Conservation (phyloP, 257 asterid genomes). For the Nyctanthes arbortristis region DNA sequence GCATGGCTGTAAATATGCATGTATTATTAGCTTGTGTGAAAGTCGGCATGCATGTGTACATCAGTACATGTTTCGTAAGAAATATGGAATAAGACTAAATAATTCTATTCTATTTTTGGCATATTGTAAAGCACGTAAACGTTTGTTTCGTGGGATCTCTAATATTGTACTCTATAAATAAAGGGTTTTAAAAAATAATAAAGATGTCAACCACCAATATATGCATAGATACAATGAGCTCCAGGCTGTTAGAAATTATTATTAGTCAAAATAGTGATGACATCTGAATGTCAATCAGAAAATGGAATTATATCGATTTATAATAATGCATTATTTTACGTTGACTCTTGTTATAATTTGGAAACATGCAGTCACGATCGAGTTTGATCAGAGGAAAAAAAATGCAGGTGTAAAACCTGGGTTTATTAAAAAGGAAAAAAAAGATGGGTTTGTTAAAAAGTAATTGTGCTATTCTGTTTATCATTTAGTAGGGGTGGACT, state of each 20-base stretch:
- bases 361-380: conserved; percentile 18
- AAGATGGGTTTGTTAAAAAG: too few relatives aligned
- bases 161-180: not conserved
- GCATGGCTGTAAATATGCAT: too few relatives aligned
- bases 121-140: not conserved
- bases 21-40: too few relatives aligned
- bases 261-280: not conserved
- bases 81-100: not conserved
- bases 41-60: too few relatives aligned
- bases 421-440: too few relatives aligned
- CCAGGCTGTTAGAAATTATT: not conserved
- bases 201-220: not conserved
- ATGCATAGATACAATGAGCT: not conserved
- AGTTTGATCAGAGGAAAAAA: not conserved
- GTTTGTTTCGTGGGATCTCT: not conserved
- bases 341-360: not conserved
- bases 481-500: too few relatives aligned
- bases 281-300: not conserved
- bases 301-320: not conserved
- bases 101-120: not conserved
- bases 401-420: too few relatives aligned
- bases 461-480: too few relatives aligned
- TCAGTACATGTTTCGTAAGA: not conserved
- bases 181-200: not conserved
- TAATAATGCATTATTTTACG: not conserved